Evolutionary conservation across 1,284 basidiomycete species (phyloP).

Genomic region (Rhodotorula glutinis): DNA sequence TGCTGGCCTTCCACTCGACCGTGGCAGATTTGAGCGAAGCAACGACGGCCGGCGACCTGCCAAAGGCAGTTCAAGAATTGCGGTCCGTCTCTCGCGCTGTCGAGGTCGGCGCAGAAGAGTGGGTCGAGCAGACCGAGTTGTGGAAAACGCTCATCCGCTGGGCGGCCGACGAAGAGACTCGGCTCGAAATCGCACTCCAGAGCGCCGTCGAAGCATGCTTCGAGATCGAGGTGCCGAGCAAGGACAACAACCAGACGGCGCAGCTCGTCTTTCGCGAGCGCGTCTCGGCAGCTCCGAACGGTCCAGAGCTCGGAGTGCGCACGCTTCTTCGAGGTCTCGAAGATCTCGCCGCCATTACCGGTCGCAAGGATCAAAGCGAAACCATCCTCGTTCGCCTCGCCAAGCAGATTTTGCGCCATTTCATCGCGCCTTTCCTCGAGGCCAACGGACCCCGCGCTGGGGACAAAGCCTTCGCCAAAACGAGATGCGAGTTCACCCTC

Average conservation of each 20-base stretch:
- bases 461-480: background rate
- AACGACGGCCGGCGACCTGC: constrained; percentile 24
- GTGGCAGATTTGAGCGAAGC: constrained; percentile 18
- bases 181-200: constrained; percentile 25
- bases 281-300: constrained; percentile 18
- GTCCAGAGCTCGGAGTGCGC: constrained; percentile 10
- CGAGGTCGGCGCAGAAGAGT: constrained; percentile 24
- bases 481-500: background rate
- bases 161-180: constrained; percentile 27
- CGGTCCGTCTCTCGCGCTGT: constrained; percentile 14
- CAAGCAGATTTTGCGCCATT: constrained; percentile 26
- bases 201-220: constrained; percentile 31
- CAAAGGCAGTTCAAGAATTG: constrained; percentile 18
- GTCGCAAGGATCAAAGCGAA: constrained; percentile 16
- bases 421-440: constrained; percentile 36
- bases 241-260: background rate
- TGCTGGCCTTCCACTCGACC: constrained; percentile 21
- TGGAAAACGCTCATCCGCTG: constrained; percentile 33
- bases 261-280: constrained; percentile 10
- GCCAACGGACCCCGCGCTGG: background rate
- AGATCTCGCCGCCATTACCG: constrained; percentile 16
- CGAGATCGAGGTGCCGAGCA: constrained; percentile 8
- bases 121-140: constrained; percentile 30
- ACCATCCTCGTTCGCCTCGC: constrained; percentile 22
- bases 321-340: constrained; percentile 20